A percentile compares a stretch with the other conserved stretches of the same genome.
Conservation (phyloP, 179 eudicot species). For the Nepenthes alata region DNA sequence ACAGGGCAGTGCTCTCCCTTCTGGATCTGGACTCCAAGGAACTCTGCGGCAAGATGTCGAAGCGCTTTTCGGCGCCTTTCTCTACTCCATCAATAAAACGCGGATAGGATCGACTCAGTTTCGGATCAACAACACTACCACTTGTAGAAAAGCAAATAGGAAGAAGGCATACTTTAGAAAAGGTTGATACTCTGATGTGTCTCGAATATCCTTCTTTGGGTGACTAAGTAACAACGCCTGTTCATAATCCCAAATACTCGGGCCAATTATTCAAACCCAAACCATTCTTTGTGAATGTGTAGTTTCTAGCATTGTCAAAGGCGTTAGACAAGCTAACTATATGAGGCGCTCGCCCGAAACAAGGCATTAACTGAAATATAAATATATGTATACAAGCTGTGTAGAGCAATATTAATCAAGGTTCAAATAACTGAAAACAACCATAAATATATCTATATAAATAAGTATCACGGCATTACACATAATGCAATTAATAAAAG, state of each 20-base stretch:
- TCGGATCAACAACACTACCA: background rate
- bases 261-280: too few species aligned
- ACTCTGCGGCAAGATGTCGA: slow-evolving; percentile 69
- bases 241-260: background rate
- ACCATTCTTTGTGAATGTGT: too few species aligned
- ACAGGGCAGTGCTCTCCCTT: slow-evolving; percentile 97
- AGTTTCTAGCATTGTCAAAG: too few species aligned
- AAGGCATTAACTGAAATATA: too few species aligned
- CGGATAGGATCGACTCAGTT: background rate
- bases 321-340: too few species aligned
- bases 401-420: too few species aligned
- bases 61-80: slow-evolving; percentile 71
- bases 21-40: slow-evolving; percentile 74
- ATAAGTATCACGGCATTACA: too few species aligned
- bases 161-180: slow-evolving; percentile 50
- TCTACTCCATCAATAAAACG: slow-evolving; percentile 22
- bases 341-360: too few species aligned
- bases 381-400: too few species aligned
- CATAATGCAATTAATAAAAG: too few species aligned
- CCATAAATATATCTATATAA: too few species aligned
- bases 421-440: too few species aligned
- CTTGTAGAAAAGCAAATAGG: background rate
- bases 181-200: slow-evolving; percentile 79
- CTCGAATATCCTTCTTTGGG: slow-evolving; percentile 74
- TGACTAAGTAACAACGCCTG: slow-evolving; percentile 83